Percentiles rank a stretch among this genome's conserved stretches.
These are phyloP conservation scores for Monosporascus sp. DNA, from an alignment of 2,329 filamentous ascomycete genomes.

Conservation along the genomic window DNA sequence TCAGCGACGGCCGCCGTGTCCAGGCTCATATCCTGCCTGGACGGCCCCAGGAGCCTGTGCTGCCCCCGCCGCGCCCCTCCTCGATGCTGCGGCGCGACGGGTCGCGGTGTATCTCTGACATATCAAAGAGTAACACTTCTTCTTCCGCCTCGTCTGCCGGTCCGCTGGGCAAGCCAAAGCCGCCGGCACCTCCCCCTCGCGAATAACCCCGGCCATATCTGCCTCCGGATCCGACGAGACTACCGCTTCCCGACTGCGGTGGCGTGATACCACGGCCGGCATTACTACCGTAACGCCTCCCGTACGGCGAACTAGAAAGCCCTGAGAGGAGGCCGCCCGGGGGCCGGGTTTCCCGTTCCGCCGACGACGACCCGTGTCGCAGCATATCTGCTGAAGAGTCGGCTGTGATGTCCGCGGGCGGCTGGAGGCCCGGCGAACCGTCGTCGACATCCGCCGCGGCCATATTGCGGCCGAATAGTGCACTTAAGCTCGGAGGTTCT, in stretches of 20 bases:
- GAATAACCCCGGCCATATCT: slow-evolving; percentile 30
- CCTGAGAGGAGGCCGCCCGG: slow-evolving; percentile 38
- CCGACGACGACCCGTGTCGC: slow-evolving; percentile 33
- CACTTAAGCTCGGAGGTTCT: slow-evolving; percentile 60
- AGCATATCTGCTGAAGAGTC: slow-evolving; percentile 34
- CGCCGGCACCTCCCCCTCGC: slow-evolving; percentile 25
- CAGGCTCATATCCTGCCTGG: slow-evolving; percentile 33
- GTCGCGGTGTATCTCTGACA: slow-evolving; percentile 62
- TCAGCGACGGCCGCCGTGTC: slow-evolving; percentile 22
- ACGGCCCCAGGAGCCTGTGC: slow-evolving; percentile 32
- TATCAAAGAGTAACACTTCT: slow-evolving; percentile 66
- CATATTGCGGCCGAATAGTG: slow-evolving; percentile 47
- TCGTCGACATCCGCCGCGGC: slow-evolving; percentile 33
- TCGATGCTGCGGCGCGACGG: slow-evolving; percentile 55
- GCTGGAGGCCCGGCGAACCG: slow-evolving; percentile 31
- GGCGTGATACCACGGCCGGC: slow-evolving; percentile 28
- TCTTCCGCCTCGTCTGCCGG: slow-evolving; percentile 54
- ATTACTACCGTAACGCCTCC: slow-evolving; percentile 39
- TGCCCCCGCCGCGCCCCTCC: slow-evolving; percentile 39
- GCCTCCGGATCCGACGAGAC: slow-evolving; percentile 26
- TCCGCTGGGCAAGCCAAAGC: slow-evolving; percentile 39
- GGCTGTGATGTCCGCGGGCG: slow-evolving; percentile 37
- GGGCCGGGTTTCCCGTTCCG: slow-evolving; percentile 40
- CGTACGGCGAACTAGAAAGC: slow-evolving; percentile 40
- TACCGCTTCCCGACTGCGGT: slow-evolving; percentile 28